phyloP scores from a whole-genome alignment of 23 red algal species.

The Cyanidiococcus yangmingshanensis region DNA sequence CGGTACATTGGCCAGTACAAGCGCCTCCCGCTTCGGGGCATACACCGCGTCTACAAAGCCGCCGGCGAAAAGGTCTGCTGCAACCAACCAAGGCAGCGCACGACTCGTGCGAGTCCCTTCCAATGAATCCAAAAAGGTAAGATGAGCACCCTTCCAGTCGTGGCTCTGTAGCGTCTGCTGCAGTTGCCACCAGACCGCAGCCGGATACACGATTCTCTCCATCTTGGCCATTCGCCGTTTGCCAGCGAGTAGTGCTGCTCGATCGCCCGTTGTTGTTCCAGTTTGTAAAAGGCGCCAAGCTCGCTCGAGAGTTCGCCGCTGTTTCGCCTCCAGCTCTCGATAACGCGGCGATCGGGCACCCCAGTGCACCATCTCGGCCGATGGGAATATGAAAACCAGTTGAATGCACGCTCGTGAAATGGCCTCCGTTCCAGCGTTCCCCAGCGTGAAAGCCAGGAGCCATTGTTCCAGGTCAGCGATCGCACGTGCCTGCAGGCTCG shows the following conservation, averaged over 20 bases:
- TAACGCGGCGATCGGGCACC: neutral
- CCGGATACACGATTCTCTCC: neutral
- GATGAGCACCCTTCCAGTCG: neutral
- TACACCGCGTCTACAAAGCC: constrained; percentile 1
- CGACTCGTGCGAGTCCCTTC: too few relatives aligned
- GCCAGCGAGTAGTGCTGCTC: neutral
- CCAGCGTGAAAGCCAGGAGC: neutral
- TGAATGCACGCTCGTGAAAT: neutral
- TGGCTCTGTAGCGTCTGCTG: neutral
- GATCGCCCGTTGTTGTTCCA: neutral
- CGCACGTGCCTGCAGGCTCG: neutral
- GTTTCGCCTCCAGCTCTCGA: neutral
- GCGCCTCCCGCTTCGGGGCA: neutral
- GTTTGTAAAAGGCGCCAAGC: neutral
- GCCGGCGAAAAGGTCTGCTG: neutral
- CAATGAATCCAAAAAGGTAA: neutral
- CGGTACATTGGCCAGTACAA: neutral
- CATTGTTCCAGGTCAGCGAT: neutral
- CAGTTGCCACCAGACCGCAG: neutral
- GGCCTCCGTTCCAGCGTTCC: neutral
- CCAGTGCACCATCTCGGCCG: neutral
- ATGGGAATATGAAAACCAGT: neutral
- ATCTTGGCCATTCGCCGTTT: neutral
- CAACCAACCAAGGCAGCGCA: neutral
- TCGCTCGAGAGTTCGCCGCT: neutral